phyloP scores from a whole-genome alignment of 768 basidiomycete species.

The Boletus huronensis region DNA sequence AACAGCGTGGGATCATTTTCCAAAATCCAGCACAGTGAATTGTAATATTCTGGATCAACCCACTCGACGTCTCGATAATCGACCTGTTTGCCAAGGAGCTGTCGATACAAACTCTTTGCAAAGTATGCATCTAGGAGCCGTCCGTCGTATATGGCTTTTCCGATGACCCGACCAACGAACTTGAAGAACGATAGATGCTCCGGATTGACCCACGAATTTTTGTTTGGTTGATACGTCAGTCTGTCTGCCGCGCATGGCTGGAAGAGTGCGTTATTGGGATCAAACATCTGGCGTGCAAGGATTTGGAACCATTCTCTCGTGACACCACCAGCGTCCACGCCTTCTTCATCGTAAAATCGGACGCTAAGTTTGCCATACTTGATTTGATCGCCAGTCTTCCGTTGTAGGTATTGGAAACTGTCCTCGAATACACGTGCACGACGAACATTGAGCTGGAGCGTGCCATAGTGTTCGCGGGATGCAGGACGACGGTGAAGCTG shows the following conservation, averaged over 20 bases:
- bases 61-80: slow-evolving; percentile 96
- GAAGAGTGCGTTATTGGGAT: slow-evolving; percentile 97
- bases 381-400: slow-evolving; percentile 92
- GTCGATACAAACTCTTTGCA: slow-evolving; percentile 92
- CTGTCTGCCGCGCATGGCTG: slow-evolving; percentile 96
- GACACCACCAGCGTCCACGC: slow-evolving; percentile 97
- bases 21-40: slow-evolving; percentile 95
- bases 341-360: slow-evolving; percentile 95
- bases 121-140: slow-evolving; percentile 97
- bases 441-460: slow-evolving; percentile 86
- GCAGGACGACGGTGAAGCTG: slow-evolving; percentile 84
- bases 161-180: slow-evolving; percentile 96
- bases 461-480: slow-evolving; percentile 74
- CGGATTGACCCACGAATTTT: slow-evolving; percentile 89
- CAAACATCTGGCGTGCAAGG: slow-evolving; percentile 97
- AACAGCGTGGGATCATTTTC: slow-evolving; percentile 88
- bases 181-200: slow-evolving; percentile 98
- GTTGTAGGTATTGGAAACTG: slow-evolving; percentile 88
- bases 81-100: slow-evolving; percentile 89
- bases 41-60: slow-evolving; percentile 98
- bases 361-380: slow-evolving; percentile 97
- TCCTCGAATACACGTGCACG: slow-evolving; percentile 94
- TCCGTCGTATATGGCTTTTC: slow-evolving; percentile 96
- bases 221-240: slow-evolving; percentile 94
- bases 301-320: slow-evolving; percentile 99